These are phyloP conservation scores for Infundibulicybe gibba DNA, from an alignment of 768 basidiomycete species.

Conservation along the genomic window DNA sequence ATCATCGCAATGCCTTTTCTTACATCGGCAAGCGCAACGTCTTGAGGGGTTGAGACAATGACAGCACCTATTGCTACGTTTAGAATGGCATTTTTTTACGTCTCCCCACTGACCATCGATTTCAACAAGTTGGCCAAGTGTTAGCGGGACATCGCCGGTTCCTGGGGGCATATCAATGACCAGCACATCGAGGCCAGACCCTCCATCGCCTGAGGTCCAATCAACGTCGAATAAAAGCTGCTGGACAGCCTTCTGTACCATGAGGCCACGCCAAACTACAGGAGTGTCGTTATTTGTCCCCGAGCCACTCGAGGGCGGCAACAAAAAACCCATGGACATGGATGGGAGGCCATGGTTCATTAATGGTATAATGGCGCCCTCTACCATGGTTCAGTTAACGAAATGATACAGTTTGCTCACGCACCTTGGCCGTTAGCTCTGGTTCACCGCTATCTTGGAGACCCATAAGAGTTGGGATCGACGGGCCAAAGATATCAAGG, in stretches of 20 bases:
- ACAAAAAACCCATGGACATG: constrained; percentile 97
- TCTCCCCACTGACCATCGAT: constrained; percentile 66
- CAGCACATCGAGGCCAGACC: constrained; percentile 70
- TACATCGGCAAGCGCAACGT: constrained; percentile 88
- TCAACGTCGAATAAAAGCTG: constrained; percentile 96
- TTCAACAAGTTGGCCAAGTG: constrained; percentile 80
- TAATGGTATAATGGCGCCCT: constrained; percentile 76
- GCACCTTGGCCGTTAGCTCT: constrained; percentile 62
- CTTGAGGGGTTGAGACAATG: constrained; percentile 94
- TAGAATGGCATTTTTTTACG: too few relatives aligned
- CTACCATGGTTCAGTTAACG: constrained; percentile 28
- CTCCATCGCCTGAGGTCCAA: constrained; percentile 52
- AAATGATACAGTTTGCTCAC: background rate
- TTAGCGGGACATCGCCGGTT: constrained; percentile 93
- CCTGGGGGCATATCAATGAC: constrained; percentile 97
- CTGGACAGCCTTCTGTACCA: constrained; percentile 98
- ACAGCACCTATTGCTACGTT: constrained; percentile 61
- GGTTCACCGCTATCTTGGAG: constrained; percentile 79
- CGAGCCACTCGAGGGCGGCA: constrained; percentile 51
- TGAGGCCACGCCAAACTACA: constrained; percentile 93
- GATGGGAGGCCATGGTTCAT: constrained; percentile 86
- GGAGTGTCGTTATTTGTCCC: constrained; percentile 65
- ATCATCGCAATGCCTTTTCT: constrained; percentile 93
- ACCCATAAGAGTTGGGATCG: constrained; percentile 90
- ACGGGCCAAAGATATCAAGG: constrained; percentile 95